Evolutionary conservation across 257 asterid species (phyloP).

Genomic region (Penstemon eatonii): DNA sequence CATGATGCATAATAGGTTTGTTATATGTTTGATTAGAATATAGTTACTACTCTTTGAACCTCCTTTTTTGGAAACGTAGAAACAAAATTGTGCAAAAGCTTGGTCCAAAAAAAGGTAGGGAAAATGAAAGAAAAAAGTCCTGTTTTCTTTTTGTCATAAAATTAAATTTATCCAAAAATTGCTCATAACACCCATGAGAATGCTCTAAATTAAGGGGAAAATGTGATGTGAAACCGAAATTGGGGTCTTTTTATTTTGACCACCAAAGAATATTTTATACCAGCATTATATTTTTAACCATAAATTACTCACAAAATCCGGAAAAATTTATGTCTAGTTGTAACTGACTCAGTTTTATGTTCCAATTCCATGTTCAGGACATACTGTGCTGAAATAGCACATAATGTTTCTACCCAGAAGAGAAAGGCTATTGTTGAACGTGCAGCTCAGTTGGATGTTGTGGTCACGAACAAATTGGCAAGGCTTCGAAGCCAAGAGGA

Average conservation of each 20-base stretch:
- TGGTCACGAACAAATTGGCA: constrained; percentile 54
- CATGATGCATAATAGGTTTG: constrained; percentile 24
- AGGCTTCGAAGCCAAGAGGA: constrained; percentile 49
- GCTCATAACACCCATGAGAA: no score
- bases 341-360: not conserved
- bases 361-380: constrained; percentile 30
- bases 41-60: not conserved
- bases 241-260: not conserved
- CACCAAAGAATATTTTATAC: no score
- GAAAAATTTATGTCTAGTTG: not conserved
- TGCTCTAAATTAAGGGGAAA: no score
- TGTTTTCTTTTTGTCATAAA: no score
- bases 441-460: constrained; percentile 48
- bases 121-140: no score
- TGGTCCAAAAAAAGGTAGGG: no score
- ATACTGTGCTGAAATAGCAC: constrained; percentile 55
- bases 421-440: constrained; percentile 53
- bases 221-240: no score
- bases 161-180: no score
- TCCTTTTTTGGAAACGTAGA: no score
- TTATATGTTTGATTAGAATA: not conserved
- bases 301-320: no score
- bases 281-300: not conserved
- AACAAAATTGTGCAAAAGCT: no score
- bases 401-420: constrained; percentile 45